Percentiles rank a stretch among this genome's conserved stretches.
Evolutionary conservation across 495 filamentous ascomycete genomes (phyloP).

Genomic region (Bombardia bombarda): DNA sequence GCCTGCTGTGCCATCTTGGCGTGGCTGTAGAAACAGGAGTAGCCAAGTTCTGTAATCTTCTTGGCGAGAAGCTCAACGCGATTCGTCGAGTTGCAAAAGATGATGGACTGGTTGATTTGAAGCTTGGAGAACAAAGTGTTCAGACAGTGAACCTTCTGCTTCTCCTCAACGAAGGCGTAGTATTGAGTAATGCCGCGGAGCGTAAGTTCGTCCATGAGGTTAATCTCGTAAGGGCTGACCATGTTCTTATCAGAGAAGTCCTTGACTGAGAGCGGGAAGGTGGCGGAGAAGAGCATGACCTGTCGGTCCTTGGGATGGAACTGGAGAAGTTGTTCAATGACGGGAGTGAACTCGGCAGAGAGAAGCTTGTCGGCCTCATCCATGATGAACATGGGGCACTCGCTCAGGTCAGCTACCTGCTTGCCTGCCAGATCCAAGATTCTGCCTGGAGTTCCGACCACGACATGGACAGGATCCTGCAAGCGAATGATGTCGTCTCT

Average conservation of each 20-base stretch:
- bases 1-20: constrained; percentile 97
- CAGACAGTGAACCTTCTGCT: constrained; percentile 97
- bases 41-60: constrained; percentile 98
- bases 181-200: constrained; percentile 97
- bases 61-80: constrained; percentile 95
- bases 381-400: constrained; percentile 97
- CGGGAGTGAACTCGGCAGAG: constrained; percentile 91
- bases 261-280: constrained; percentile 93
- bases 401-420: constrained; percentile 89
- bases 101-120: constrained; percentile 99
- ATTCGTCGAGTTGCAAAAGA: constrained; percentile 99
- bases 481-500: constrained; percentile 96
- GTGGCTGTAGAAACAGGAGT: constrained; percentile 99
- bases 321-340: constrained; percentile 87
- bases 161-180: constrained; percentile 98
- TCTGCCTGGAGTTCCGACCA: constrained; percentile 93
- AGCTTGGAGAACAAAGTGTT: constrained; percentile 98
- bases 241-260: constrained; percentile 98
- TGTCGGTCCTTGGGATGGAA: constrained; percentile 95
- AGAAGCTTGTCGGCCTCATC: constrained; percentile 97
- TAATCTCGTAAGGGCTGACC: constrained; percentile 93
- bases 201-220: constrained; percentile 98
- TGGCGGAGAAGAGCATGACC: constrained; percentile 98
- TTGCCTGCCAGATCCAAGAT: constrained; percentile 94
- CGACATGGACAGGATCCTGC: constrained; percentile 89